Evolutionary conservation across 768 basidiomycete genomes (phyloP), one percentile per base, ranked within the genome.

Genomic region (Podaxis sp.): DNA sequence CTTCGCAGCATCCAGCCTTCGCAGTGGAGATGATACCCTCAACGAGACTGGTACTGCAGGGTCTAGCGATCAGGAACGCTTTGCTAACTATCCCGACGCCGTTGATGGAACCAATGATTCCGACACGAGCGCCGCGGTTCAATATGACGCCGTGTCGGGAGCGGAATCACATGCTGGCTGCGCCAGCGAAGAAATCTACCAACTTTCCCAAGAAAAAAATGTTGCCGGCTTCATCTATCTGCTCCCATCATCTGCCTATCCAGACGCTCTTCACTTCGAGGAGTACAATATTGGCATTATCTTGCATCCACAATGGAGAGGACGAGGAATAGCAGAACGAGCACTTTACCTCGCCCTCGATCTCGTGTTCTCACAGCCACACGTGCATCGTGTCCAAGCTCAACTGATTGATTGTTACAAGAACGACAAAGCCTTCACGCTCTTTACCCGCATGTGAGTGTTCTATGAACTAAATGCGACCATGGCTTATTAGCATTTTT

Each of bases 281-380:
- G 84, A 89, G 67, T 75, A 82, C 21, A 82, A 77, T 63, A 71
- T 90, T 35, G 88, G 87, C 10, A 70, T 90, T 63, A 73, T 83
- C 56, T 62, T 89, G 28, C 63, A 69, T 10, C 65, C 74, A 1
- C 57, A 57, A 6, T 68, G 74, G 63, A 78, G 77, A 11, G 67
- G 72, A 2, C 67, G 72, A 28, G 83, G 84, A 5, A 77, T 77
- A 38, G 85, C 79, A 3, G 70, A 71, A 27, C 73, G 79, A 42
- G 84, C 80, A 1, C 68, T 87, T 28, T 69, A 75, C 7, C 68
- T 77, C 27, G 76, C 79, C 1, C 66, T 86, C 10, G 65, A 75
- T 7, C 73, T 74, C 59, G 85, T 82, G 2, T 87, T 88, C 67
- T 67, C 73, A 0, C 71, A 74, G 14, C 65, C 70, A 3, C 53